A percentile compares a stretch with the other conserved stretches of the same genome.
These are phyloP conservation scores for Talaromyces sp. DNA, from an alignment of 2,329 filamentous ascomycete genomes.

Conservation along the genomic window DNA sequence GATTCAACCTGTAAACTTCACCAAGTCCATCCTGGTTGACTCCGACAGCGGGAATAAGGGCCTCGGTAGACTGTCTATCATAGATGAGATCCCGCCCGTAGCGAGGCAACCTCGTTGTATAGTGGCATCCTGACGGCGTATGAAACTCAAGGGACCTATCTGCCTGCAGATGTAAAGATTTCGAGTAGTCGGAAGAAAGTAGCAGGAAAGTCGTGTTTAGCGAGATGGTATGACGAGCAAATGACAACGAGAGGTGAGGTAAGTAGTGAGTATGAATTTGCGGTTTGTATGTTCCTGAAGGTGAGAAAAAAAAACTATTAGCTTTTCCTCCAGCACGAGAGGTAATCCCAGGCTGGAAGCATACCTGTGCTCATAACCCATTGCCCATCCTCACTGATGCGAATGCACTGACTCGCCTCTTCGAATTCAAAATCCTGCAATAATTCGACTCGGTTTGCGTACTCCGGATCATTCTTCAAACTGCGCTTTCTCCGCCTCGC, in stretches of 20 bases:
- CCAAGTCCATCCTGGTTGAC: slow-evolving; percentile 81
- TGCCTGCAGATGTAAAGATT: slow-evolving; percentile 87
- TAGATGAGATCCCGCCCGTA: slow-evolving; percentile 90
- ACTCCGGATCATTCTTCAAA: slow-evolving; percentile 88
- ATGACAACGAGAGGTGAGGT: slow-evolving; percentile 89
- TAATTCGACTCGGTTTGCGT: slow-evolving; percentile 87
- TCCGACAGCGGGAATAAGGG: slow-evolving; percentile 81
- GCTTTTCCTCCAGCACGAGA: not conserved
- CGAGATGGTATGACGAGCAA: slow-evolving; percentile 83
- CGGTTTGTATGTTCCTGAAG: slow-evolving; percentile 62
- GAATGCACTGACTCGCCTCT: slow-evolving; percentile 85
- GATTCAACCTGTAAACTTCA: slow-evolving; percentile 87
- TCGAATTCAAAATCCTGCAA: slow-evolving; percentile 98
- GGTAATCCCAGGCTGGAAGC: not conserved
- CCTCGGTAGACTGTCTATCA: slow-evolving; percentile 76
- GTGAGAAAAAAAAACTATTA: not conserved
- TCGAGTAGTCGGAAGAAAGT: slow-evolving; percentile 86
- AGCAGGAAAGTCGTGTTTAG: slow-evolving; percentile 89
- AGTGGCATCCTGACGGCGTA: slow-evolving; percentile 81
- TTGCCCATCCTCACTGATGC: slow-evolving; percentile 89
- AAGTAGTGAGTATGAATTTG: slow-evolving; percentile 97
- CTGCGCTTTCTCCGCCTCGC: slow-evolving; percentile 83
- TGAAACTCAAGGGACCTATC: slow-evolving; percentile 93
- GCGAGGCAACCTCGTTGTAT: slow-evolving; percentile 81
- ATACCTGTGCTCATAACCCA: slow-evolving; percentile 93